Evolutionary conservation across 257 asterid species (phyloP), one percentile per base, ranked within the genome.

Genomic region (Forsythia viridissima): DNA sequence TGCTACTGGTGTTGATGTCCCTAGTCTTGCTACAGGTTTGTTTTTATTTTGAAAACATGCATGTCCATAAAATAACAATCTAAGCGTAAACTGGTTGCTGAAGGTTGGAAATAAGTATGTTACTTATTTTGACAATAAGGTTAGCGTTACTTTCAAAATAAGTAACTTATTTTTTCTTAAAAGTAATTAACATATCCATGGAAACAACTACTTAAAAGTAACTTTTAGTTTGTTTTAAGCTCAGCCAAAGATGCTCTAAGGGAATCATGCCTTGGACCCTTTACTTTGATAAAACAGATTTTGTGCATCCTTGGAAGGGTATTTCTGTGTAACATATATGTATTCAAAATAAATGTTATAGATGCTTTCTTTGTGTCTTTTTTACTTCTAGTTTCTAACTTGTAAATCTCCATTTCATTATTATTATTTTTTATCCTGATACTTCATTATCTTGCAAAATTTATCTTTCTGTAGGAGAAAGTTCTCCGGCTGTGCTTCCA

Each of bases 1-100:
- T 82, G 97, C 96, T 75, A 92, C 99, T 4, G 98, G 99, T 72
- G 99, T 95, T 13, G 93, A 95, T 87, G 87, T 95, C 77, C 99
- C 99, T 13, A 91, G 99, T 89, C 92, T 95, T 77, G 93, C 92
- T 73, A 88, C 97, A 88, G 98, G 98, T 93, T 85, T 77, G 72
- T 77, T 61, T 65, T 55, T 4, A 39, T 41, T 34, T 13, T 36
- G 68, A 44, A 48, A 48, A 48, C 70, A 36, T 71, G 51, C 44
- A 65, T 18, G 30, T 65, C 24, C 13, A 11, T 63, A 71, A 65
- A 43, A 74, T 10, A 66, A 51, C 30, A 43, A 18, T 72, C 43
- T 48, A 48, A 13, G 57, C n/a, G 4, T 48, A 48, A 48, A 6
- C 57, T 13, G 57, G 13, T 48, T 48, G 57, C n/a, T 48, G 13